Evolutionary conservation across 1,284 basidiomycete genomes (phyloP).

Genomic region (Omphalotus olearius): DNA sequence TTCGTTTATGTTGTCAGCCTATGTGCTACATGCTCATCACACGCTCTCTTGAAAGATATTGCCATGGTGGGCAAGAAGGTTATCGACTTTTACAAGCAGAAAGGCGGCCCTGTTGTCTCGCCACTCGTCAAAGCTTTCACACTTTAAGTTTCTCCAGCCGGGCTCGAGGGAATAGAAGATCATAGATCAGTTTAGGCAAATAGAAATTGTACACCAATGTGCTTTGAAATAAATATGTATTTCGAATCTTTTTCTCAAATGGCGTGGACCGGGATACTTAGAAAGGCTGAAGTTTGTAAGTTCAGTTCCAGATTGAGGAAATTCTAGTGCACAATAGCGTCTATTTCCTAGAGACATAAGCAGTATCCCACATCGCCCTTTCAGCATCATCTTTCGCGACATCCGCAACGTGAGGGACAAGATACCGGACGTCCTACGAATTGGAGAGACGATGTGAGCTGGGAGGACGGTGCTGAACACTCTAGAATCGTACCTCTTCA

Average conservation of each 20-base stretch:
- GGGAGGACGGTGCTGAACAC: conserved; percentile 2
- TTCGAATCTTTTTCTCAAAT: no score
- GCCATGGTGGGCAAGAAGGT: conserved; percentile 82
- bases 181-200: not conserved
- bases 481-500: conserved; percentile 59
- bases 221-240: not conserved
- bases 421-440: conserved; percentile 85
- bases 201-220: not conserved
- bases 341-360: conserved; percentile 63
- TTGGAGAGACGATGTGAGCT: not conserved
- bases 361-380: conserved; percentile 81
- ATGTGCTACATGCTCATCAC: conserved; percentile 13
- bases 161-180: no score
- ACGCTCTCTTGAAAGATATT: conserved; percentile 48
- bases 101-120: conserved; percentile 69
- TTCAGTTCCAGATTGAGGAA: not conserved
- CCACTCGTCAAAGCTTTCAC: conserved; percentile 74
- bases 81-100: conserved; percentile 83
- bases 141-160: not conserved
- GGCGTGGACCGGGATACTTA: not conserved
- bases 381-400: conserved; percentile 80
- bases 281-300: not conserved
- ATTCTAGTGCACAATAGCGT: conserved; percentile 11
- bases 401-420: conserved; percentile 76
- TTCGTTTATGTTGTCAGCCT: not conserved